A percentile compares a stretch with the other conserved stretches of the same genome.
Evolutionary conservation across 306 rosid species (phyloP).

Genomic region (Glycine latifolia): DNA sequence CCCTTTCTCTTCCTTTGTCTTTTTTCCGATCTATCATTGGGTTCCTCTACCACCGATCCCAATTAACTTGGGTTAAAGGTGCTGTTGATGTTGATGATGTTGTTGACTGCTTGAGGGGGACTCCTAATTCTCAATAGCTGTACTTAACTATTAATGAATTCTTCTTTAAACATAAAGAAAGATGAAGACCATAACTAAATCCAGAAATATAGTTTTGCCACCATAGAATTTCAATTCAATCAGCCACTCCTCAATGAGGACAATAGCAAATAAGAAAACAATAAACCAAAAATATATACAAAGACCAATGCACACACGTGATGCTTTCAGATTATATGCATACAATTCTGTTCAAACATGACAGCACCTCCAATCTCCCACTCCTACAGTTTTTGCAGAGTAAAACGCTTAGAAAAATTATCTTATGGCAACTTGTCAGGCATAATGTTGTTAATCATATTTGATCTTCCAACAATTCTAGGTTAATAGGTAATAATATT

Average conservation of each 20-base stretch:
- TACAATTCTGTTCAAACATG: conserved; percentile 11
- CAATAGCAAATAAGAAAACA: conserved; percentile 26
- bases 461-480: conserved; percentile 19
- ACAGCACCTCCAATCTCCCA: conserved; percentile 24
- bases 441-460: not conserved
- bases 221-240: not conserved
- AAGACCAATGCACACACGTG: conserved; percentile 13
- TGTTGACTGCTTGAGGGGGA: not conserved
- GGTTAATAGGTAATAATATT: conserved; percentile 7
- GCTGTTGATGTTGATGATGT: too few species aligned
- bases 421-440: not conserved
- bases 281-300: conserved; percentile 3
- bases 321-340: not conserved
- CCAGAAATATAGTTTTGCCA: conserved; percentile 23
- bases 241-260: not conserved
- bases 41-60: too few species aligned
- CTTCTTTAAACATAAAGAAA: conserved; percentile 19
- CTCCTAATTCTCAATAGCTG: conserved; percentile 23
- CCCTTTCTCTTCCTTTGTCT: too few species aligned
- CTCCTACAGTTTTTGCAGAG: not conserved
- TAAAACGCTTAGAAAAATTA: not conserved
- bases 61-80: too few species aligned
- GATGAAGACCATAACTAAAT: not conserved
- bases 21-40: too few species aligned
- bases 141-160: conserved; percentile 5